These are phyloP conservation scores for Pythium rhizo-oryzae DNA, from an alignment of 352 stramenopile genomes.

Conservation along the genomic window DNA sequence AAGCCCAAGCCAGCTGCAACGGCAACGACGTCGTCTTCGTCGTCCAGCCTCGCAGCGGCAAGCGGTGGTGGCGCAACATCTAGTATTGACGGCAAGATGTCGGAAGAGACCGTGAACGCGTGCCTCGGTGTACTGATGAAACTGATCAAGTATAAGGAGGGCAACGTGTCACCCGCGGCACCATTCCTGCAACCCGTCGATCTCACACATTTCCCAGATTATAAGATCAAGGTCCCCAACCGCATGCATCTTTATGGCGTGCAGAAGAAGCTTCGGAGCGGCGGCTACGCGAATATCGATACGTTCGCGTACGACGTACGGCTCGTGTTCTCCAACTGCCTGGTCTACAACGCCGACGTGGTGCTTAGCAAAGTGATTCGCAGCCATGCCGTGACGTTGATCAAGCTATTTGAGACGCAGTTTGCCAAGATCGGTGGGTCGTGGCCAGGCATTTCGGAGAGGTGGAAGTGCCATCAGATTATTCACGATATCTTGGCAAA, in stretches of 20 bases:
- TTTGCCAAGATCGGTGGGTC: conserved; percentile 70
- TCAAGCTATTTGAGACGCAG: conserved; percentile 80
- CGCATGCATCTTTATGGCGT: conserved; percentile 87
- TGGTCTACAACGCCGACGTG: conserved; percentile 89
- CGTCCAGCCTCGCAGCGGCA: not conserved
- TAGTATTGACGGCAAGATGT: conserved; percentile 48
- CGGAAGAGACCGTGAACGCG: conserved; percentile 48
- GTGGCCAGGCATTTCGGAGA: conserved; percentile 69
- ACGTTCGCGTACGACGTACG: conserved; percentile 81
- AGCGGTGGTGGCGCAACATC: not conserved
- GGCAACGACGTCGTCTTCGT: not conserved
- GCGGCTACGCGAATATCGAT: conserved; percentile 62
- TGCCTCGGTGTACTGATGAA: conserved; percentile 78
- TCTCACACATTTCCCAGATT: conserved; percentile 82
- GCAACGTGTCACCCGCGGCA: conserved; percentile 62
- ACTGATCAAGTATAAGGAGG: conserved; percentile 88
- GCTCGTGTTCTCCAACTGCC: conserved; percentile 88
- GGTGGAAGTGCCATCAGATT: conserved; percentile 87
- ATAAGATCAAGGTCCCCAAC: conserved; percentile 82
- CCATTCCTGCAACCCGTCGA: conserved; percentile 86
- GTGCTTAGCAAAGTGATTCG: conserved; percentile 84
- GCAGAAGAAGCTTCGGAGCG: conserved; percentile 81
- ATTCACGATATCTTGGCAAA: conserved; percentile 76
- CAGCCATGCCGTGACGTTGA: conserved; percentile 80
- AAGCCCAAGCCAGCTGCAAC: not conserved